These are phyloP conservation scores for Paramecium octaurelia DNA, from an alignment of 73 alveolate genomes.

Conservation along the genomic window DNA sequence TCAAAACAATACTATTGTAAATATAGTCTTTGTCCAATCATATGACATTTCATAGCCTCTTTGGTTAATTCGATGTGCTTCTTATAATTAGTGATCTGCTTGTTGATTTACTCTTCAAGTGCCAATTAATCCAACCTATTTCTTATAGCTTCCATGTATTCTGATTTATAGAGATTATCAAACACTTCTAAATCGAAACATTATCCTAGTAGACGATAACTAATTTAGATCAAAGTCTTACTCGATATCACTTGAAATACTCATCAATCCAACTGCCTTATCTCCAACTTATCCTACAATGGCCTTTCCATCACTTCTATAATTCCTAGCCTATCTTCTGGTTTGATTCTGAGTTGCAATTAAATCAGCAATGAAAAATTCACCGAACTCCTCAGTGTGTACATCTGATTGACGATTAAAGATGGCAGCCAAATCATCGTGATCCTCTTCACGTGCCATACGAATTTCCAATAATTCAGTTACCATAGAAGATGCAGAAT, in stretches of 20 bases:
- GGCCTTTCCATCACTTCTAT: conserved; percentile 78
- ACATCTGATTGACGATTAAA: conserved; percentile 84
- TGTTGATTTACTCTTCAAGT: conserved; percentile 76
- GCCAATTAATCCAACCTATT: conserved; percentile 80
- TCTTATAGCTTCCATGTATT: conserved; percentile 96
- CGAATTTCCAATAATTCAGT: conserved; percentile 90
- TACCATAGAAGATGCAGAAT: conserved; percentile 75
- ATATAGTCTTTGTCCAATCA: conserved; percentile 92
- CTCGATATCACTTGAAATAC: conserved; percentile 93
- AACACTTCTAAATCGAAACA: conserved; percentile 95
- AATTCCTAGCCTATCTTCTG: conserved; percentile 56
- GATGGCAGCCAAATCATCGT: conserved; percentile 90
- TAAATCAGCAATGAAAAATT: conserved; percentile 89
- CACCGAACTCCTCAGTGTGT: conserved; percentile 87
- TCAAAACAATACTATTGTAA: conserved; percentile 86
- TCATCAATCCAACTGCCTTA: conserved; percentile 97
- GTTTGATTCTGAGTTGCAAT: conserved; percentile 87
- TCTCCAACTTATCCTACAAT: conserved; percentile 97
- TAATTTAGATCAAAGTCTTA: conserved; percentile 65
- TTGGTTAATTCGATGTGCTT: conserved; percentile 82
- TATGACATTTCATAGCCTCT: conserved; percentile 96
- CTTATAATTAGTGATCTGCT: conserved; percentile 70
- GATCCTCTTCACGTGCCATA: conserved; percentile 93
- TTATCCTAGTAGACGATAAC: conserved; percentile 83
- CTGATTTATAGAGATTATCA: conserved; percentile 95